phyloP scores from a whole-genome alignment of 768 basidiomycete genomes.

The Suillus occidentalis region DNA sequence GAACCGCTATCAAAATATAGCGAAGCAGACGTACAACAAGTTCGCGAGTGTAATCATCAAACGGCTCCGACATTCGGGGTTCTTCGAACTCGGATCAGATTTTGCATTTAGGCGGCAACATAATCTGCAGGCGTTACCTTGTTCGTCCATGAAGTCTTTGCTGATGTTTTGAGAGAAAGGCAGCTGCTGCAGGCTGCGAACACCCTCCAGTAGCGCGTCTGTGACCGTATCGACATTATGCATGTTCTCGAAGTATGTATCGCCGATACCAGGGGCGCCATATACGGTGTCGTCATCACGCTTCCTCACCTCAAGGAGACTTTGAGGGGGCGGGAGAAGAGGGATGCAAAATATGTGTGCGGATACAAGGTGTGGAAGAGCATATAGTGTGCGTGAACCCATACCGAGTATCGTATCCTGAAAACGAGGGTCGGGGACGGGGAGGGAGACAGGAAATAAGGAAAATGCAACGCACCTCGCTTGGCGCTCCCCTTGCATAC shows the following conservation, averaged over 20 bases:
- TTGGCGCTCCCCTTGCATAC: constrained; percentile 38
- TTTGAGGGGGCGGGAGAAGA: constrained; percentile 1
- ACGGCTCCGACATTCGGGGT: neutral
- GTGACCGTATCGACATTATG: constrained; percentile 20
- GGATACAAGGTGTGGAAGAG: constrained; percentile 38
- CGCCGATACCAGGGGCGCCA: constrained; percentile 6
- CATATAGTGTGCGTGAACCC: constrained; percentile 43
- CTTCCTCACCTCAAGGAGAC: constrained; percentile 1
- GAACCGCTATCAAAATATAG: neutral
- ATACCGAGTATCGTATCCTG: constrained; percentile 42
- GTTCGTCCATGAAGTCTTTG: neutral
- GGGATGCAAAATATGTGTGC: constrained; percentile 36
- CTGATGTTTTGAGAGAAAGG: neutral
- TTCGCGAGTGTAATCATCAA: constrained; percentile 2
- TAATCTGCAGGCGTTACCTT: neutral
- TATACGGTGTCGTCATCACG: constrained; percentile 3
- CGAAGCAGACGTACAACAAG: neutral
- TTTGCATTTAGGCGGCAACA: neutral
- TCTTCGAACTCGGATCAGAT: neutral
- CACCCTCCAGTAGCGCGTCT: neutral
- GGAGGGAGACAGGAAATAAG: neutral
- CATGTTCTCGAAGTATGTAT: constrained; percentile 2
- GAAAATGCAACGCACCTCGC: constrained; percentile 36
- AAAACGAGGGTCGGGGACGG: neutral
- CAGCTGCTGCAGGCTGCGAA: neutral